Percentiles rank a stretch among this genome's conserved stretches.
These are phyloP conservation scores for Pseudogymnoascus sp. DNA, from an alignment of 2,329 filamentous ascomycete genomes.

Conservation along the genomic window DNA sequence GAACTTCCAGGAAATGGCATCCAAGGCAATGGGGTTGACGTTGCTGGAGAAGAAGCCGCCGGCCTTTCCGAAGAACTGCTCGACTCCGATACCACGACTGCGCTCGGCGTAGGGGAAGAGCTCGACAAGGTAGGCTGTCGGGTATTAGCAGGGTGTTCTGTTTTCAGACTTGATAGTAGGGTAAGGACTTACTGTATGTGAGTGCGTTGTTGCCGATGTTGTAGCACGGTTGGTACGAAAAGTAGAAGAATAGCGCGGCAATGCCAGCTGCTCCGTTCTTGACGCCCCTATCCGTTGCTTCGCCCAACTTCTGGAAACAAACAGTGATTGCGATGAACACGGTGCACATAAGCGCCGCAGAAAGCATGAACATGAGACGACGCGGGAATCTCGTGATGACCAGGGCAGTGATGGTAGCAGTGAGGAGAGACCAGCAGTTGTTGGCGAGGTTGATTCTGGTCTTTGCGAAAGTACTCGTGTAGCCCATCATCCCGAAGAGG, in stretches of 20 bases:
- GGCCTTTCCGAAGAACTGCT: conserved; percentile 26
- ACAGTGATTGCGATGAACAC: conserved; percentile 14
- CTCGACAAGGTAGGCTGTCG: conserved; percentile 28
- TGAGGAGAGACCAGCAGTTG: conserved; percentile 6
- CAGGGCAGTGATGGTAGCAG: not conserved
- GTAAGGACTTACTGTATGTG: conserved; percentile 31
- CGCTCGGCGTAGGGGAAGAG: conserved; percentile 29
- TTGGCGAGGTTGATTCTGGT: not conserved
- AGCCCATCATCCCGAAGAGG: not conserved
- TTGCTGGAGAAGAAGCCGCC: conserved; percentile 36
- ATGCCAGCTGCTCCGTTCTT: conserved; percentile 16
- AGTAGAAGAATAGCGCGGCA: conserved; percentile 22
- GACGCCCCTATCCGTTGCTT: not conserved
- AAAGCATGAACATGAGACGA: conserved; percentile 12
- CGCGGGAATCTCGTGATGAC: conserved; percentile 16
- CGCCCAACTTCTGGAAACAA: not conserved
- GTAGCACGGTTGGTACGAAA: conserved; percentile 34
- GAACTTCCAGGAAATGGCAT: conserved; percentile 36
- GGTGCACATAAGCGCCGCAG: conserved; percentile 15
- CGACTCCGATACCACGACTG: conserved; percentile 27
- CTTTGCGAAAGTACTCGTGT: conserved; percentile 9
- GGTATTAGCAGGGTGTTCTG: not conserved
- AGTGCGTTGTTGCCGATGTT: conserved; percentile 46
- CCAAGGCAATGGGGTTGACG: conserved; percentile 38
- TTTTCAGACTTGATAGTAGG: conserved; percentile 7